Base-by-base conservation (phyloP, 2,329 filamentous ascomycete genomes). In the Talaromyces rugulosus region DNA sequence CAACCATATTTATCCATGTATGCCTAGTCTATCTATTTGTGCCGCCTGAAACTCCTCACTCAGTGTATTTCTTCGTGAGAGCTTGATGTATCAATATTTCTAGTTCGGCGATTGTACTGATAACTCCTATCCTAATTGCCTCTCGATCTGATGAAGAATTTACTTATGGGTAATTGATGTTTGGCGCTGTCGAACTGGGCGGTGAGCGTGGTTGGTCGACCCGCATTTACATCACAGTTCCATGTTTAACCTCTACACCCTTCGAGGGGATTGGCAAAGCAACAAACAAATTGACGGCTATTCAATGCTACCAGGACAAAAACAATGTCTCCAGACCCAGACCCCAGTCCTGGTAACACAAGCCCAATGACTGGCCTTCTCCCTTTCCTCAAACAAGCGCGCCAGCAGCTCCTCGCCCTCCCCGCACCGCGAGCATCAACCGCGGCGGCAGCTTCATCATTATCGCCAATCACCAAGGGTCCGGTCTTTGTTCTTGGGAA, bases 401-500 rank as follows among this genome's bases (percentile, higher is more conserved):
- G 69, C 23, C 69, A 70, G 33, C 56, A 59, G n/a, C 51, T 59
- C 42, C 57, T 67, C 5, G 71, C 75, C 11, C 44, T 47, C 56
- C 68, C 67, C 50, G 50, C 50, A 27, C 18, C 36, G 23, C 55
- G 44, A 36, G 40, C 66, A 66, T 52, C 74, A 70, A 62, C 67
- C 11, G 66, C 67, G 11, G 42, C 7, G 11, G 42, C 42, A 47
- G n/a, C 44, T 27, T 47, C 44, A 47, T 11, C 44, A 47, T 27
- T 27, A 27, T 47, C 44, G 44, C 23, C 44, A 47, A 16, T 33
- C 62, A 7, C 62, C 68, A 5, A 52, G 62, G 56, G 61, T 14
- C 73, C 72, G 0, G 70, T 77, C 28, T 76, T 78, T 61, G 77
- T 80, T 23, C 67, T 79, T 42, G 78, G 76, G 27, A 80, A 81